Base-by-base conservation (phyloP, 2,329 filamentous ascomycete species). In the Fusarium secorum region DNA sequence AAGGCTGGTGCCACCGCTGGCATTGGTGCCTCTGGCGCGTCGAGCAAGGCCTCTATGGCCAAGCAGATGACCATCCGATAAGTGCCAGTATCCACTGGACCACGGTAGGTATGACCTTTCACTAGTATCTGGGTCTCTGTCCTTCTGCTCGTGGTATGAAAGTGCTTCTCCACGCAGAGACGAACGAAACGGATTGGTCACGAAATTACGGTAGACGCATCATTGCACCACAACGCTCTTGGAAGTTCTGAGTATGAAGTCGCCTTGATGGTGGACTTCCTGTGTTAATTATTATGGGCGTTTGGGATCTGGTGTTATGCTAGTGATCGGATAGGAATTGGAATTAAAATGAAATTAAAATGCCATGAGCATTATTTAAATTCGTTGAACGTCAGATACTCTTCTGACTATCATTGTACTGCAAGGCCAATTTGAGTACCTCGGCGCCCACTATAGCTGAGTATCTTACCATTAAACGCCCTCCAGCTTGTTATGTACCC, bases 31-130 rank as follows among this genome's bases (percentile, higher is more conserved):
- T 87, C 90, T 64, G 90, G 90, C 70, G 85, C 91, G 65, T 91
- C 91, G 53, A 89, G 88, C 82, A 95, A 95, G 85, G 94, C 92
- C 60, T 90, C 93, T 78, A 92, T 95, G 87, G 90, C 90, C 79
- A 98, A 97, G 90, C 93, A 95, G 82, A 97, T 97, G 92, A 98
- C 95, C 48, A 95, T 95, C 80, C 91, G 93, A 79, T 96, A 89
- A 87, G 76, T 64, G 70, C 67, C 66, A 74, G 56, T 71, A 70
- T 64, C 61, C 69, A 70, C 68, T 76, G 71, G 69, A 76, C 74
- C 79, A 82, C 78, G 82, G 83, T 85, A 85, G 80, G 83, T 85
- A 85, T 84, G 67, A 74, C 78, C 77, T 79, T 80, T 79, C 79
- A 83, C 79, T 83, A 78, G 80, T 79, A 81, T 80, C 75, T 81